A percentile compares a stretch with the other conserved stretches of the same genome.
phyloP scores from a whole-genome alignment of 1,139 yeast species.

The Eremothecium coryli region DNA sequence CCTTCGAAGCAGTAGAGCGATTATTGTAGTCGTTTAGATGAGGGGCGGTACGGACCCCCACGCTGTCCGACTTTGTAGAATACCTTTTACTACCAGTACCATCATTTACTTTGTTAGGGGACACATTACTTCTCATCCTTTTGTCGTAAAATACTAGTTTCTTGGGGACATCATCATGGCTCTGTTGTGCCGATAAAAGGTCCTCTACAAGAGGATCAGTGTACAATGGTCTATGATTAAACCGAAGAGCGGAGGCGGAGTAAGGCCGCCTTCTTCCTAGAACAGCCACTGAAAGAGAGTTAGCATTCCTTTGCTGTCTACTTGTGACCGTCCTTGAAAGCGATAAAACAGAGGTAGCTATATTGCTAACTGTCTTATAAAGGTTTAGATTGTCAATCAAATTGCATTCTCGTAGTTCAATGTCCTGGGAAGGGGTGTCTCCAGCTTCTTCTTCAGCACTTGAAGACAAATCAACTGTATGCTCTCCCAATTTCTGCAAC shows the following conservation, averaged over 20 bases:
- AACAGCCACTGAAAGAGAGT: constrained; percentile 21
- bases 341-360: constrained; percentile 29
- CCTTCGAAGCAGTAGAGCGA: not conserved
- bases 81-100: not conserved
- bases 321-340: constrained; percentile 22
- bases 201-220: constrained; percentile 2
- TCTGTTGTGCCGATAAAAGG: constrained; percentile 6
- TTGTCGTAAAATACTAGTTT: constrained; percentile 22
- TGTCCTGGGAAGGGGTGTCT: not conserved
- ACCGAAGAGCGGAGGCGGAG: constrained; percentile 12
- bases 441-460: not conserved
- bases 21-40: not conserved
- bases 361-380: constrained; percentile 28
- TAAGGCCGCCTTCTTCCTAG: constrained; percentile 20
- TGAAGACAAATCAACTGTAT: not conserved
- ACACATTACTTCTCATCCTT: not conserved
- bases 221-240: constrained; percentile 4
- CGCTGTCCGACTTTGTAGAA: not conserved
- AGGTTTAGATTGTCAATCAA: constrained; percentile 30
- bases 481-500: constrained; percentile 17
- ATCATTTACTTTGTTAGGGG: not conserved
- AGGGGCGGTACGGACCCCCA: not conserved
- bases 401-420: constrained; percentile 13
- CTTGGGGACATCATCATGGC: constrained; percentile 19
- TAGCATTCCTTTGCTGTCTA: constrained; percentile 8